Percentiles rank a stretch among this genome's conserved stretches.
Conservation (phyloP, 1,139 yeast genomes). For the Fermentozyma sake region DNA sequence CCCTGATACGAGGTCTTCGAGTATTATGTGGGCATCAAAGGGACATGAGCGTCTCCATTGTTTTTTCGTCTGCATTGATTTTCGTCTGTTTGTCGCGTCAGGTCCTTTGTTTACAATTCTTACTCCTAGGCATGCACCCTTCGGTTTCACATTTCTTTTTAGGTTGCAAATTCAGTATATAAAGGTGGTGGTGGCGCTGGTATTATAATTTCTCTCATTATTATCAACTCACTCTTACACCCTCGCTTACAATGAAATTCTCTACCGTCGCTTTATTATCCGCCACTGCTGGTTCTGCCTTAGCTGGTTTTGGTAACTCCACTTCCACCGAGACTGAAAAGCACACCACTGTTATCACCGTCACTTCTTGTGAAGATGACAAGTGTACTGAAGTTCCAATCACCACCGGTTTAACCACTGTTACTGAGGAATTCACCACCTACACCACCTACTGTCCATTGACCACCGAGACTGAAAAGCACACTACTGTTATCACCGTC, state of each 20-base stretch:
- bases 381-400: slow-evolving; percentile 17
- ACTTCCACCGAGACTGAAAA: slow-evolving; percentile 15
- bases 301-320: slow-evolving; percentile 12
- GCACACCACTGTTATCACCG: slow-evolving; percentile 19
- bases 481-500: slow-evolving; percentile 21
- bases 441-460: slow-evolving; percentile 20
- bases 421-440: slow-evolving; percentile 13
- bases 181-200: too few species aligned
- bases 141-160: too few species aligned
- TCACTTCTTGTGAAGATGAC: slow-evolving; percentile 22
- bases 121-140: too few species aligned
- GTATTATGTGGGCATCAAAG: too few species aligned
- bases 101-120: too few species aligned
- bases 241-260: slow-evolving; percentile 30
- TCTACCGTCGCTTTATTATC: slow-evolving; percentile 20
- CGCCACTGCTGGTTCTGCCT: slow-evolving; percentile 18
- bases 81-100: too few species aligned
- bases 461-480: slow-evolving; percentile 8
- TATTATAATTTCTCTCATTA: too few species aligned
- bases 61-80: too few species aligned
- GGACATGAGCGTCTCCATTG: too few species aligned
- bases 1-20: too few species aligned
- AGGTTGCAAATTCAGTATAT: too few species aligned
- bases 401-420: slow-evolving; percentile 28
- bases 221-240: too few species aligned